Evolutionary conservation across 805 yeast genomes (phyloP), one percentile per base, ranked within the genome.

Genomic region (Candida verbasci): DNA sequence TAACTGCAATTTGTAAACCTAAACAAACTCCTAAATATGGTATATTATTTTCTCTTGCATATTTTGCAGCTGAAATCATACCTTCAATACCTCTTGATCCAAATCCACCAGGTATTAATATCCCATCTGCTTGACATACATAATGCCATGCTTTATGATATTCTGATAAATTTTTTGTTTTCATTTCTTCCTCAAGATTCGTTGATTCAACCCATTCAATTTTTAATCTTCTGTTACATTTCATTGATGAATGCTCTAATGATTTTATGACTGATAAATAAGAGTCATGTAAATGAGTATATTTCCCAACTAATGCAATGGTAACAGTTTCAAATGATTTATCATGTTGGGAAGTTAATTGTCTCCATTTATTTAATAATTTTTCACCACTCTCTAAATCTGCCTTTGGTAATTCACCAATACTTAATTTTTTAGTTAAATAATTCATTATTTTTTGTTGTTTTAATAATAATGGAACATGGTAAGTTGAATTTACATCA

Each of bases 21-120:
- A 93, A 76, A 68, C 99, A 93, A 44, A 93, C 94, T 60, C 99
- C 99, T 55, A 93, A 73, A 65, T 82, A 93, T 34, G 99, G 99
- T 41, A 87, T 76, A 54, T 82, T 76, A 68, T 87, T 87, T 62
- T 84, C 95, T 68, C 99, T 82, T n/a, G 98, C 98, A 83, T 94
- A 93, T 62, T 86, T 83, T 38, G 97, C 95, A 42, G 97, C 98
- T 25, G 86, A 69, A 58, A 93, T 73, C 99, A 93, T 93, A 52
- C 98, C 99, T 67, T 93, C 97, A 41, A 87, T 86, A 65, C 99
- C 99, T 63, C 99, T 82, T 34, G 78, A 65, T 41, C 99, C 99
- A 56, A 93, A 93, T 1, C 99, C 99, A 57, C 99, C 99, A 26
- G 99, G 98, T 40, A 93, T 96, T 41, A 93, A 74, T 46, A 93